Percentiles rank a stretch among this genome's conserved stretches.
phyloP scores from a whole-genome alignment of 2,329 filamentous ascomycete genomes.

The Nothomitra cinnamomea region DNA sequence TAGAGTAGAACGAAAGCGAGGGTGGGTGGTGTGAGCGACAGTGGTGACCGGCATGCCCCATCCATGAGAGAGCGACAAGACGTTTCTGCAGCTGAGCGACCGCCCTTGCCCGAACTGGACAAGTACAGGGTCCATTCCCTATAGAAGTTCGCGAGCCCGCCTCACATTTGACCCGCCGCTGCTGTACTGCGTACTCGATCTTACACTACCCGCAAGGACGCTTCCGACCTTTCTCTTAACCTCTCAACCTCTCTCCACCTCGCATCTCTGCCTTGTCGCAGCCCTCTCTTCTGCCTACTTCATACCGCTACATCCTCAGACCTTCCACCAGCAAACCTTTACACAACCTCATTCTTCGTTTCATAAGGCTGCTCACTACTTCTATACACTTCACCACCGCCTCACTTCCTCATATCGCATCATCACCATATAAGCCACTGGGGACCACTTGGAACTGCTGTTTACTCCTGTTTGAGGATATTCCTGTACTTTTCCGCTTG shows the following conservation, averaged over 20 bases:
- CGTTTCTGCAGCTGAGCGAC: background rate
- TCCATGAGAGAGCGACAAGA: background rate
- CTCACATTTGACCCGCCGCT: background rate
- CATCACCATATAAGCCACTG: background rate
- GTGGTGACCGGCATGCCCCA: background rate
- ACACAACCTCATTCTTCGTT: background rate
- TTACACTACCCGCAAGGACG: background rate
- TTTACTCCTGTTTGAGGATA: background rate
- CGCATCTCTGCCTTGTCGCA: background rate
- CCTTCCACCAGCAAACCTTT: background rate
- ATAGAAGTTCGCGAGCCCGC: background rate
- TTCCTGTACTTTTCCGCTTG: background rate
- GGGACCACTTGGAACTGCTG: background rate
- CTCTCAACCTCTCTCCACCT: background rate
- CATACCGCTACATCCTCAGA: background rate
- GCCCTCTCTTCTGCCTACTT: constrained; percentile 4
- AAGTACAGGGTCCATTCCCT: background rate
- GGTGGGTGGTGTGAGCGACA: too few species aligned
- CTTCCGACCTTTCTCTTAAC: too few species aligned
- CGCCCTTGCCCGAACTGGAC: background rate
- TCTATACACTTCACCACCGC: background rate
- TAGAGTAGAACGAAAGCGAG: too few species aligned
- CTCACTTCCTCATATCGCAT: background rate
- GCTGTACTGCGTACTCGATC: background rate
- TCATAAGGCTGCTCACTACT: background rate